Conservation (phyloP, 371 early-diverging fungal species). For the Coemansia sp. region DNA sequence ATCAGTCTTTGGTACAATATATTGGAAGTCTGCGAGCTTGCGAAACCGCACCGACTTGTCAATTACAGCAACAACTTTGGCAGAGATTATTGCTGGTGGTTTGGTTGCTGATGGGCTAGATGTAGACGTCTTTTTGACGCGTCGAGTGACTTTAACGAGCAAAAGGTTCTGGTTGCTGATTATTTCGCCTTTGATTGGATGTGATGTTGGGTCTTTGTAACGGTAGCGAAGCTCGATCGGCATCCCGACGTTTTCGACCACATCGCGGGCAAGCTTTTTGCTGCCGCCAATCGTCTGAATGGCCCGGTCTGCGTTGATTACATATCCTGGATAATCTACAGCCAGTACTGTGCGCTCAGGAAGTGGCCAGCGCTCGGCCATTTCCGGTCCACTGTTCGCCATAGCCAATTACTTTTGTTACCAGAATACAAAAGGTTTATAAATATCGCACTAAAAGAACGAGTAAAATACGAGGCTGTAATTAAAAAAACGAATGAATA, state of each 20-base stretch:
- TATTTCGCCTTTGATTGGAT: constrained; percentile 58
- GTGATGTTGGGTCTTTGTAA: constrained; percentile 54
- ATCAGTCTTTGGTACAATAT: constrained; percentile 20
- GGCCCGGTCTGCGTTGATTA: constrained; percentile 50
- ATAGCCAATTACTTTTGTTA: not conserved
- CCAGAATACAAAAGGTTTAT: not conserved
- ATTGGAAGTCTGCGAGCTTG: constrained; percentile 44
- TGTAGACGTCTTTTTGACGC: constrained; percentile 16
- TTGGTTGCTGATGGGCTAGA: not conserved
- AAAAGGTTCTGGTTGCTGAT: constrained; percentile 55
- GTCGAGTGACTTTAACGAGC: constrained; percentile 57
- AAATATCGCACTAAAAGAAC: not conserved
- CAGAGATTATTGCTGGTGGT: constrained; percentile 1
- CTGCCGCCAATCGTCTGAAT: constrained; percentile 57
- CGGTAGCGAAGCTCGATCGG: constrained; percentile 57
- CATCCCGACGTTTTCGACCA: constrained; percentile 14
- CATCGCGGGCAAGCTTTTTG: constrained; percentile 48
- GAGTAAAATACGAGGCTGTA: not conserved
- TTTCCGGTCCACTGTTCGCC: not conserved
- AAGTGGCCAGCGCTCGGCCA: constrained; percentile 40
- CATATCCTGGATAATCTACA: constrained; percentile 62
- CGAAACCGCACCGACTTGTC: constrained; percentile 51
- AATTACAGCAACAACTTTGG: constrained; percentile 42
- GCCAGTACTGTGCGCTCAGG: constrained; percentile 53
- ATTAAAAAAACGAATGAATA: not conserved